Evolutionary conservation across 2,329 filamentous ascomycete genomes (phyloP).

Genomic region (Diatrype stigma): DNA sequence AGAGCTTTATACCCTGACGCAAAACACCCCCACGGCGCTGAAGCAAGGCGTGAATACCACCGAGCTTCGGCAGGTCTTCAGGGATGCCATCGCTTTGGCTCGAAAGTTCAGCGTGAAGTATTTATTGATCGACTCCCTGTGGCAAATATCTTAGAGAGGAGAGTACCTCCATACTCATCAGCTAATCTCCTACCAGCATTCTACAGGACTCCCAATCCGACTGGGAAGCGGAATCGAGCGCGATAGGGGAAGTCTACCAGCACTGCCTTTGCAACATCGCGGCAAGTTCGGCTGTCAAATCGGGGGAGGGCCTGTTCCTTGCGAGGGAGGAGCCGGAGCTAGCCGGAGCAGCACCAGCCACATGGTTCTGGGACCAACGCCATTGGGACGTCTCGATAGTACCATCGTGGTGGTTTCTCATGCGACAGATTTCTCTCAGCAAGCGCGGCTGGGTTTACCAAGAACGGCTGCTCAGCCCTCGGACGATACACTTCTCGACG

Average conservation of each 20-base stretch:
- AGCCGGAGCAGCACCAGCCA: neutral
- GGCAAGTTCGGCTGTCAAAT: neutral
- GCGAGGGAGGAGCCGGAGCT: neutral
- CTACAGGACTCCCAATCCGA: neutral
- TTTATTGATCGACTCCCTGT: neutral
- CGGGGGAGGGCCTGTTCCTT: neutral
- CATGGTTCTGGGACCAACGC: neutral
- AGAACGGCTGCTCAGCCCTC: neutral
- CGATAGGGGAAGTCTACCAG: neutral
- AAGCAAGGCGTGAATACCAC: neutral
- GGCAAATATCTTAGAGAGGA: neutral
- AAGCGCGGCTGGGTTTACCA: neutral
- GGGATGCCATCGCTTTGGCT: neutral
- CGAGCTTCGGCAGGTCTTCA: neutral
- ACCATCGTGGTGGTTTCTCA: neutral
- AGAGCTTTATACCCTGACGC: neutral
- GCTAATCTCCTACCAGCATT: neutral
- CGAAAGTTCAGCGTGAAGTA: neutral
- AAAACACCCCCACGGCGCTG: neutral
- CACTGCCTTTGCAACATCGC: neutral
- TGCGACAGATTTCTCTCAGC: neutral
- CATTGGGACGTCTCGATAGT: neutral
- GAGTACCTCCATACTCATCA: neutral
- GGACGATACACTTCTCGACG: neutral
- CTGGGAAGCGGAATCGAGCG: neutral